Evolutionary conservation across 257 asterid genomes (phyloP).

Genomic region (Fraxinus americana): DNA sequence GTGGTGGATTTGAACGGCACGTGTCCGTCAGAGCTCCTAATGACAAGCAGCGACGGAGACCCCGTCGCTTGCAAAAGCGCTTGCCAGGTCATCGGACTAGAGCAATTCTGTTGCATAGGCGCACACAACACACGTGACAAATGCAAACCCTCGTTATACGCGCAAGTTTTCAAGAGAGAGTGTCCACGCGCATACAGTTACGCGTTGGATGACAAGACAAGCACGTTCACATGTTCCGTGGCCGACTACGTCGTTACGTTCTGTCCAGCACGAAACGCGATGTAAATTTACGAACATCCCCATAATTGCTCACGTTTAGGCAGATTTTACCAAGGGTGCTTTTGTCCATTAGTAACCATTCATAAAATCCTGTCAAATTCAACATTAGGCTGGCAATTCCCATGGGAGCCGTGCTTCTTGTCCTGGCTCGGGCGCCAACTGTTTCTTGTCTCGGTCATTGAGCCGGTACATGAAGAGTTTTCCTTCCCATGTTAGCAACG

Average conservation of each 20-base stretch:
- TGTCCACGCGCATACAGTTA: conserved; percentile 90
- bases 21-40: conserved; percentile 76
- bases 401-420: too few species aligned
- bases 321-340: too few species aligned
- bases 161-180: conserved; percentile 66
- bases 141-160: conserved; percentile 70
- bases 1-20: conserved; percentile 61
- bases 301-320: background rate
- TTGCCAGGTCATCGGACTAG: conserved; percentile 69
- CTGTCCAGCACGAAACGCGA: conserved; percentile 83
- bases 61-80: conserved; percentile 93
- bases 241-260: conserved; percentile 73
- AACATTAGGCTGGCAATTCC: conserved; percentile 18
- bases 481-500: too few species aligned
- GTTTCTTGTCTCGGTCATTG: too few species aligned
- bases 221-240: conserved; percentile 80
- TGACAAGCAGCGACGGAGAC: conserved; percentile 47
- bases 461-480: too few species aligned
- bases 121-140: too few species aligned
- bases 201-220: conserved; percentile 81
- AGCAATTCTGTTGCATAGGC: conserved; percentile 69
- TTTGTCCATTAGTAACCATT: background rate
- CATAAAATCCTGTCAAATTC: background rate
- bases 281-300: conserved; percentile 48
- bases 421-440: too few species aligned